Conservation (phyloP, 768 basidiomycete genomes). For the Austroboletus eburneus region DNA sequence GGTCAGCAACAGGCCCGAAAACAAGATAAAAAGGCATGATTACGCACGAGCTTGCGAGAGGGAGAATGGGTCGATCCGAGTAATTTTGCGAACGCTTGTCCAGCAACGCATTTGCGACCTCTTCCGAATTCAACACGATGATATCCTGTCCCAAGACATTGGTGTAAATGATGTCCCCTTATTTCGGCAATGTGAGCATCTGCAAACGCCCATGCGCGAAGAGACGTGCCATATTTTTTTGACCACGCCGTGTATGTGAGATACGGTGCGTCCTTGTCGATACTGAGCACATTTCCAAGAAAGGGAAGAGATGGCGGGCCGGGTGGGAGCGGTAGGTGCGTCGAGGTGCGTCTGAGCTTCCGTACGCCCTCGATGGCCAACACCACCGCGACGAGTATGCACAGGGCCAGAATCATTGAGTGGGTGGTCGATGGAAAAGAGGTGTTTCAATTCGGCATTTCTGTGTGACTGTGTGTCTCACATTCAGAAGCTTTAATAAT, state of each 20-base stretch:
- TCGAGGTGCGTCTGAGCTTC: not conserved
- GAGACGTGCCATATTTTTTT: constrained; percentile 14
- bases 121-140: constrained; percentile 46
- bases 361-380: not conserved
- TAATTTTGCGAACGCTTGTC: constrained; percentile 52
- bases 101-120: constrained; percentile 44
- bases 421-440: too few species aligned
- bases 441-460: too few species aligned
- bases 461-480: too few species aligned
- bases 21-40: not conserved
- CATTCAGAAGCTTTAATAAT: too few species aligned
- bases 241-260: constrained; percentile 19
- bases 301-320: constrained; percentile 14
- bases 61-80: constrained; percentile 26
- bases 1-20: not conserved
- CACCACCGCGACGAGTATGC: constrained; percentile 2
- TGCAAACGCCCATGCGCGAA: not conserved
- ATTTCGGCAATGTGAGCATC: too few species aligned
- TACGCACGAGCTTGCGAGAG: constrained; percentile 7
- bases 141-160: constrained; percentile 41
- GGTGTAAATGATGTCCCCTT: constrained; percentile 7
- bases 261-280: constrained; percentile 6
- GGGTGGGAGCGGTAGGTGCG: constrained; percentile 15
- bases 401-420: not conserved
- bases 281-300: constrained; percentile 12